A percentile compares a stretch with the other conserved stretches of the same genome.
Evolutionary conservation across 768 basidiomycete species (phyloP).

Genomic region (Russula sp.): DNA sequence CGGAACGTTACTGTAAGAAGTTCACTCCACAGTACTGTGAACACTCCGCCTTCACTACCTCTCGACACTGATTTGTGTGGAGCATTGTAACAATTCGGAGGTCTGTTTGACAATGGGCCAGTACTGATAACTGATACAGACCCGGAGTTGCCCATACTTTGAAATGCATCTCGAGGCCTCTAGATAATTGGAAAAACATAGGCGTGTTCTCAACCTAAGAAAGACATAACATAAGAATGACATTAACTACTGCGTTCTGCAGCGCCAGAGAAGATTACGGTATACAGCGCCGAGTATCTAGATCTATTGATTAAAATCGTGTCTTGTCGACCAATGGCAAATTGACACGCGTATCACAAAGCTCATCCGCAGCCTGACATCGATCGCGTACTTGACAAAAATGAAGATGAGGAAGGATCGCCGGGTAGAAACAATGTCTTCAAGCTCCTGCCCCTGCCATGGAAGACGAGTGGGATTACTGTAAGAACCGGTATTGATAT

Average conservation of each 20-base stretch:
- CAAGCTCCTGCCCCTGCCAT: background rate
- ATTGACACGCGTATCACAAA: background rate
- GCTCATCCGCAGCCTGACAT: background rate
- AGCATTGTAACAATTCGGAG: background rate
- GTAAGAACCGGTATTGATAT: background rate
- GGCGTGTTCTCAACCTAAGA: background rate
- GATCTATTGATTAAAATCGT: background rate
- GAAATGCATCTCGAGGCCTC: background rate
- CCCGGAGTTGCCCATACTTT: background rate
- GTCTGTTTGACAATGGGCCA: background rate
- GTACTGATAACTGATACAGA: background rate
- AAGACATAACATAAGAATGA: background rate
- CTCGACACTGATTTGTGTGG: background rate
- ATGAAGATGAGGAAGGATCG: background rate
- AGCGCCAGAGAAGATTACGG: background rate
- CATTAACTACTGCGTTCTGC: background rate
- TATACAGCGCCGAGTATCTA: background rate
- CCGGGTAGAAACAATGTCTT: background rate
- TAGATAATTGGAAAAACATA: background rate
- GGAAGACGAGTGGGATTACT: background rate
- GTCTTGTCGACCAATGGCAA: background rate
- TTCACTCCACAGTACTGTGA: background rate
- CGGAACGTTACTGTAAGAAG: background rate
- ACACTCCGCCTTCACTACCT: too few species aligned
- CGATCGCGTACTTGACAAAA: background rate